Evolutionary conservation across 2,329 filamentous ascomycete species (phyloP).

Genomic region (Aureobasidium sp.): DNA sequence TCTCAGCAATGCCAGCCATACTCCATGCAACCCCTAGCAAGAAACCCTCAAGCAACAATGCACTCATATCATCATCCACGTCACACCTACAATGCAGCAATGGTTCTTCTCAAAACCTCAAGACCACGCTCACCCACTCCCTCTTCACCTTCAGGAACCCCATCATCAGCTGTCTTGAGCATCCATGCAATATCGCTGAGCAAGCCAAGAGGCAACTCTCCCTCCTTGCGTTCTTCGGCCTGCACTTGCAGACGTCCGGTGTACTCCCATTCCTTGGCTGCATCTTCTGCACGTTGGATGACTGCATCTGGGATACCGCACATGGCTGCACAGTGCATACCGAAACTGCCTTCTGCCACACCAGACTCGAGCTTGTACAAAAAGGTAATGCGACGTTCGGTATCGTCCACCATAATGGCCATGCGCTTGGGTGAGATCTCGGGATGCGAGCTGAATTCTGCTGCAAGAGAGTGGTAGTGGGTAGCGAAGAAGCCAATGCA

Average conservation of each 20-base stretch:
- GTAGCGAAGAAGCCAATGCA: constrained; percentile 96
- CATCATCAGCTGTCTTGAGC: constrained; percentile 47
- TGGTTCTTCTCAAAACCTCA: constrained; percentile 49
- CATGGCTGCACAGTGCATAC: constrained; percentile 99
- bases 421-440: constrained; percentile 82
- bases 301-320: constrained; percentile 81
- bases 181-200: constrained; percentile 81
- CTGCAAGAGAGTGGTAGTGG: constrained; percentile 89
- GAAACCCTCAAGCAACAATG: not conserved
- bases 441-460: constrained; percentile 82
- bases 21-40: not conserved
- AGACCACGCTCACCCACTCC: constrained; percentile 42
- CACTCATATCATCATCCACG: not conserved
- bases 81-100: constrained; percentile 41
- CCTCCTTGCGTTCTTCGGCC: constrained; percentile 58
- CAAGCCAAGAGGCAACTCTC: constrained; percentile 75
- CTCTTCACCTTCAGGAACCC: constrained; percentile 24
- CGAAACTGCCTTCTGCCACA: constrained; percentile 92
- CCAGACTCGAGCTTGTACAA: constrained; percentile 89
- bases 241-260: constrained; percentile 81
- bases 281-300: constrained; percentile 78
- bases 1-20: not conserved
- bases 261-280: constrained; percentile 90
- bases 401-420: constrained; percentile 89
- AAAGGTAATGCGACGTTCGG: constrained; percentile 82